Percentiles rank a stretch among this genome's conserved stretches.
Conservation (phyloP, 2,329 filamentous ascomycete species). For the Hypocreales sp. region DNA sequence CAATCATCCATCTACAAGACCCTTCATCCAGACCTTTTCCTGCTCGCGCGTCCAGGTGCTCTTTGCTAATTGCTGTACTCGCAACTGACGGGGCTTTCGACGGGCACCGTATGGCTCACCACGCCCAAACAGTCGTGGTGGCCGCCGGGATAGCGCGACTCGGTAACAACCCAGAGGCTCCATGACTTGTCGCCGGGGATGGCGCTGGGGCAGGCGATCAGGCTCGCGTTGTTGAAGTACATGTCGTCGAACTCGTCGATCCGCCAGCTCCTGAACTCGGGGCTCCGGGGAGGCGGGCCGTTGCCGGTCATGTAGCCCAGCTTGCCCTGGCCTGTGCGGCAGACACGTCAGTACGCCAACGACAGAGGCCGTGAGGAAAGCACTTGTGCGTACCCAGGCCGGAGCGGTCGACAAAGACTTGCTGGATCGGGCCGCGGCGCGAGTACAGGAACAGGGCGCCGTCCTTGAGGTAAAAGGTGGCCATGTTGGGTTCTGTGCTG, state of each 20-base stretch:
- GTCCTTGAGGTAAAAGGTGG: constrained; percentile 33
- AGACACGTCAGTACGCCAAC: constrained; percentile 1
- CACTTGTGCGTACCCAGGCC: constrained; percentile 40
- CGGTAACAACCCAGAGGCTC: constrained; percentile 20
- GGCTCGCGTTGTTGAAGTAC: constrained; percentile 23
- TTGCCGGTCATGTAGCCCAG: constrained; percentile 35
- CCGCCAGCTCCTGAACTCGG: constrained; percentile 30
- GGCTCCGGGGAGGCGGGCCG: constrained; percentile 20
- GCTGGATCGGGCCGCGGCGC: constrained; percentile 24
- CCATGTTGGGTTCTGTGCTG: constrained; percentile 20
- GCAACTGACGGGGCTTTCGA: constrained; percentile 19
- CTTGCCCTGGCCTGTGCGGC: constrained; percentile 29
- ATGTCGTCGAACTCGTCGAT: constrained; percentile 27
- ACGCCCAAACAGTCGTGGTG: constrained; percentile 22
- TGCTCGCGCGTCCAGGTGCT: no score
- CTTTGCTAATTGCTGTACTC: constrained; percentile 17
- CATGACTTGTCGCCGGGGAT: constrained; percentile 26
- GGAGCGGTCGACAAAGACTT: constrained; percentile 37
- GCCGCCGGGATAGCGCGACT: constrained; percentile 17
- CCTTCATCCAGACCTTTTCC: no score
- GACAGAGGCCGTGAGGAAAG: no score
- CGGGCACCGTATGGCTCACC: constrained; percentile 12
- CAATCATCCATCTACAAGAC: no score
- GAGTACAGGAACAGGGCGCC: constrained; percentile 31
- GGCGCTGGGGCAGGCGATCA: constrained; percentile 37